Percentiles rank a stretch among this genome's conserved stretches.
phyloP scores from a whole-genome alignment of 1,284 basidiomycete species.

The Xerocomus nothofagi region DNA sequence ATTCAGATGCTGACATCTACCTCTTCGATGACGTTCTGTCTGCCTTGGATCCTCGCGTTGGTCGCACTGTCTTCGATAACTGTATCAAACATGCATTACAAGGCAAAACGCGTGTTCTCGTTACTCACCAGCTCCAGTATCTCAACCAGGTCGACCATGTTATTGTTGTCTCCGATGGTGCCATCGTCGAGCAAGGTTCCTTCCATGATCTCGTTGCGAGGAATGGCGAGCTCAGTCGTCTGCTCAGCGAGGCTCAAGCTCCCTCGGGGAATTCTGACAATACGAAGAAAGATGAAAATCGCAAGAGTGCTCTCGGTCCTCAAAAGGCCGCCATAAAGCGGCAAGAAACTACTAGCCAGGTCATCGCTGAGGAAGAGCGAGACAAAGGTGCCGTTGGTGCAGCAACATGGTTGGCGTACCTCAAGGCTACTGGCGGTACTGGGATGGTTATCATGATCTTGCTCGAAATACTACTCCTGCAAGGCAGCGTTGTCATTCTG shows the following conservation, averaged over 20 bases:
- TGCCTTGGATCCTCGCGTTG: conserved; percentile 57
- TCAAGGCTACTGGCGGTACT: conserved; percentile 26
- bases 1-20: conserved; percentile 51
- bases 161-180: conserved; percentile 50
- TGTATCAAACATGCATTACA: conserved; percentile 54
- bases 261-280: conserved; percentile 35
- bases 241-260: conserved; percentile 37
- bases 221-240: conserved; percentile 39
- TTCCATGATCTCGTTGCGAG: conserved; percentile 39
- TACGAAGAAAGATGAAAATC: conserved; percentile 28
- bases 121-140: conserved; percentile 63
- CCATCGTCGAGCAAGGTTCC: conserved; percentile 43
- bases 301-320: conserved; percentile 16
- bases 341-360: conserved; percentile 38
- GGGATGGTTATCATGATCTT: conserved; percentile 23
- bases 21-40: conserved; percentile 52
- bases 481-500: conserved; percentile 21
- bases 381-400: conserved; percentile 53
- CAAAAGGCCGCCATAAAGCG: conserved; percentile 12
- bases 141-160: conserved; percentile 53
- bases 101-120: conserved; percentile 52
- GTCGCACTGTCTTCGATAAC: conserved; percentile 60
- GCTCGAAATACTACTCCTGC: conserved; percentile 15
- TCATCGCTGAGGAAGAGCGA: conserved; percentile 59
- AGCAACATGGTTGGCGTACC: conserved; percentile 35